A percentile compares a stretch with the other conserved stretches of the same genome.
These are phyloP conservation scores for Flaveria sonorensis DNA, from an alignment of 129 eudicot species.

Conservation along the genomic window DNA sequence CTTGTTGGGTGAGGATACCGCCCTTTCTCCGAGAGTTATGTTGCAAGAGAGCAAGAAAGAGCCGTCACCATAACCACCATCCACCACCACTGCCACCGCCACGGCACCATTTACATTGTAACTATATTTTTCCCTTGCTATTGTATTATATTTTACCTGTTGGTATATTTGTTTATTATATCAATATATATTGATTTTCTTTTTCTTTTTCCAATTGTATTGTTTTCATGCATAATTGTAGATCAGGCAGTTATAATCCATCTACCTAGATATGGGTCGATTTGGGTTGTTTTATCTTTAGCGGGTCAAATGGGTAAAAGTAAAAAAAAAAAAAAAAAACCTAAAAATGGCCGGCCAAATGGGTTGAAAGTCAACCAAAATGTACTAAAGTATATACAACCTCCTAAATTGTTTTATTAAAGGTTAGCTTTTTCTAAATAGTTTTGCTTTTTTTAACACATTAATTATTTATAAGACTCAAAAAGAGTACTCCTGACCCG, in stretches of 20 bases:
- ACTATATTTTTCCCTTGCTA: conserved; percentile 9
- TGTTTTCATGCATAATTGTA: conserved; percentile 4
- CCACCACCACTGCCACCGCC: neutral
- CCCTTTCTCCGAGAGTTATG: conserved; percentile 39
- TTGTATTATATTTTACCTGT: conserved; percentile 13
- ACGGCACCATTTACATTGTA: conserved; percentile 12
- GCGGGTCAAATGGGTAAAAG: neutral
- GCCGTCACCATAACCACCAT: conserved; percentile 15
- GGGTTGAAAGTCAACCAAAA: neutral
- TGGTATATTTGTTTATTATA: conserved; percentile 23
- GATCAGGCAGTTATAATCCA: neutral
- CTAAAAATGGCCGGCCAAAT: neutral
- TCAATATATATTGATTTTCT: conserved; percentile 16
- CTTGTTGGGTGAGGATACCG: conserved; percentile 53
- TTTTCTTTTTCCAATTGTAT: neutral
- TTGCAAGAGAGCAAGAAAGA: conserved; percentile 26
- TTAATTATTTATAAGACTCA: neutral
- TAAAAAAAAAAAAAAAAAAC: neutral
- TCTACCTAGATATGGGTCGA: neutral
- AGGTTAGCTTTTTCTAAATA: neutral
- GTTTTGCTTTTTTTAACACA: neutral
- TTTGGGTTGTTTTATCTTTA: neutral
- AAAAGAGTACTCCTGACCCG: neutral
- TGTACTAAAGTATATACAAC: neutral
- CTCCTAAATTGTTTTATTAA: neutral